Base-by-base conservation (phyloP, 106 monocot genomes). In the Dactylorhiza incarnata region DNA sequence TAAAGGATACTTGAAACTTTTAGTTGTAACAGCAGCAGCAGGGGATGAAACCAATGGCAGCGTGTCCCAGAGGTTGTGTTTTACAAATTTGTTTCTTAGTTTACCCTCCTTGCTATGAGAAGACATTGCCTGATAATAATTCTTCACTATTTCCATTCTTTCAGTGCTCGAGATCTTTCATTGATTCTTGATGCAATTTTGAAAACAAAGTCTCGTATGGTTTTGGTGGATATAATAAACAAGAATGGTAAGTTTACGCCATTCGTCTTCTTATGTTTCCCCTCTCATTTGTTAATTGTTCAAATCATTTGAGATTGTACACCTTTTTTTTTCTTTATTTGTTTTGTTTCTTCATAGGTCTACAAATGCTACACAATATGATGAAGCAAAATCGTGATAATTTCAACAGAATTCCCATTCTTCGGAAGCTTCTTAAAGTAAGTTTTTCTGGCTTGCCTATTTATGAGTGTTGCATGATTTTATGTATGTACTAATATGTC, bases 321-420 rank as follows among this genome's bases (percentile, higher is more conserved):
- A 17, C 2, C 10, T 22, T 72, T 10, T 37, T 37, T 49, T 48
- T 72, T 44, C 71, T 49, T 72, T 20, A 49, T 25, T 53, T 74
- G 67, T 68, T 15, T 75, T 74, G 25, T 44, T 26, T 48, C 23
- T 51, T 74, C 76, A n/a, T 73, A 99, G 97, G 97, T 16, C 67
- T 94, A 78, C 94, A 94, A 77, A 94, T 99, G 91, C 79, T 99
- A 67, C 97, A 99, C 75, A 91, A 93, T 76, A 91, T 99, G 48
- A 72, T 99, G 89, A 99, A 99, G 83, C 94, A 99, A 76, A 99
- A 91, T 55, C 76, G 86, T 50, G 82, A 73, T 71, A 86, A 91
- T 51, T 87, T 89, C 80, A 89, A 83, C 67, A 82, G 89, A 77
- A 94, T 85, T 79, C 97, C 97, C 54, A 86, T 99, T 45, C 78